Percentiles rank a stretch among this genome's conserved stretches.
Conservation (phyloP, 78 protist species). For the Monocercomonoides exilis region DNA sequence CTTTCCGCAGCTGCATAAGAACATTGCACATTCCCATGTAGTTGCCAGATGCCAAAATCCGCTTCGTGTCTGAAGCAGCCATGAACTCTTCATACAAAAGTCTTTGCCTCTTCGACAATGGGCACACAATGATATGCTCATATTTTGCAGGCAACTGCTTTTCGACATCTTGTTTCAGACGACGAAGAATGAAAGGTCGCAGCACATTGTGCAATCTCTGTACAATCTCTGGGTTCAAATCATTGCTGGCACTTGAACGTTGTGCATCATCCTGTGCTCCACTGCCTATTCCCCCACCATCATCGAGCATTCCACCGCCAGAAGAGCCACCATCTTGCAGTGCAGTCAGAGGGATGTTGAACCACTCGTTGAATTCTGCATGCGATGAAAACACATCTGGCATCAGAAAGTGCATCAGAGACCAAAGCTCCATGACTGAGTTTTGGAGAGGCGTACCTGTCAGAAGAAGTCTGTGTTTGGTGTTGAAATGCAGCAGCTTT, state of each 20-base stretch:
- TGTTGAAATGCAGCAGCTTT: conserved; percentile 52
- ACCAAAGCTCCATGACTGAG: conserved; percentile 89
- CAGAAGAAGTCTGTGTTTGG: conserved; percentile 66
- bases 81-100: conserved; percentile 70
- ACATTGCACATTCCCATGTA: conserved; percentile 55
- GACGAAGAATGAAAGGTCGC: conserved; percentile 81
- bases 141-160: conserved; percentile 60
- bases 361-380: conserved; percentile 72
- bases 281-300: background rate
- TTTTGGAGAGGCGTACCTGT: conserved; percentile 95
- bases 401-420: conserved; percentile 88
- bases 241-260: background rate
- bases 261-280: background rate
- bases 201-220: conserved; percentile 59
- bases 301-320: background rate
- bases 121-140: conserved; percentile 61
- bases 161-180: conserved; percentile 84
- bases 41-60: conserved; percentile 35
- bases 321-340: background rate
- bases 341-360: conserved; percentile 63
- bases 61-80: conserved; percentile 43
- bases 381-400: conserved; percentile 70
- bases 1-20: conserved; percentile 77
- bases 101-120: conserved; percentile 68
- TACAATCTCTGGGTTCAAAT: conserved; percentile 41